Conservation (phyloP, 257 asterid genomes). For the Parsonsia alboflavescens region DNA sequence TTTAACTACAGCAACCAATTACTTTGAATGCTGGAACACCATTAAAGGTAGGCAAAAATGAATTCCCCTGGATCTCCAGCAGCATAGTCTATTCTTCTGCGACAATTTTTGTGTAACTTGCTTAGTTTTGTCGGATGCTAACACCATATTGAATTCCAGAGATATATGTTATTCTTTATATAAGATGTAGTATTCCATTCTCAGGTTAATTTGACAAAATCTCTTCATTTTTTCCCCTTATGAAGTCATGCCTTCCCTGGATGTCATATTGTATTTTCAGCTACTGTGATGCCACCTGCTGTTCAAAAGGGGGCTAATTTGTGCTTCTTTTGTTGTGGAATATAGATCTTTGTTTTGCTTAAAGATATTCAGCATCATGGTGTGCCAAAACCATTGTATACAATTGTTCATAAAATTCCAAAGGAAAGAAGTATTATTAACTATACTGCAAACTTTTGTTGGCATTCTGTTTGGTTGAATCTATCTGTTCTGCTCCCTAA, state of each 20-base stretch:
- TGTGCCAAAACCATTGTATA: neutral
- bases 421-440: neutral
- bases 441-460: neutral
- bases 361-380: neutral
- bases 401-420: neutral
- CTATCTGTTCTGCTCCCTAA: neutral
- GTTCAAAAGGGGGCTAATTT: neutral
- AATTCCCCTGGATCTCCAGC: neutral
- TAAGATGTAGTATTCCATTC: neutral
- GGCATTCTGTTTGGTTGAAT: neutral
- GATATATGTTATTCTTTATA: constrained; percentile 4
- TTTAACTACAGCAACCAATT: neutral
- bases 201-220: neutral
- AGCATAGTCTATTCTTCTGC: neutral
- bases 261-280: neutral
- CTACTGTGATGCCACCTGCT: neutral
- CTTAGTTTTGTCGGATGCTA: neutral
- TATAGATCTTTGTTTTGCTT: neutral
- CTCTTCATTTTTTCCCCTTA: neutral
- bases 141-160: neutral
- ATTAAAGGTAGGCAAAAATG: neutral
- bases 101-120: neutral
- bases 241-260: neutral
- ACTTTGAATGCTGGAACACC: neutral
- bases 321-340: neutral